phyloP scores from a whole-genome alignment of 1,284 basidiomycete species.

The Rhodotorula glutinis region DNA sequence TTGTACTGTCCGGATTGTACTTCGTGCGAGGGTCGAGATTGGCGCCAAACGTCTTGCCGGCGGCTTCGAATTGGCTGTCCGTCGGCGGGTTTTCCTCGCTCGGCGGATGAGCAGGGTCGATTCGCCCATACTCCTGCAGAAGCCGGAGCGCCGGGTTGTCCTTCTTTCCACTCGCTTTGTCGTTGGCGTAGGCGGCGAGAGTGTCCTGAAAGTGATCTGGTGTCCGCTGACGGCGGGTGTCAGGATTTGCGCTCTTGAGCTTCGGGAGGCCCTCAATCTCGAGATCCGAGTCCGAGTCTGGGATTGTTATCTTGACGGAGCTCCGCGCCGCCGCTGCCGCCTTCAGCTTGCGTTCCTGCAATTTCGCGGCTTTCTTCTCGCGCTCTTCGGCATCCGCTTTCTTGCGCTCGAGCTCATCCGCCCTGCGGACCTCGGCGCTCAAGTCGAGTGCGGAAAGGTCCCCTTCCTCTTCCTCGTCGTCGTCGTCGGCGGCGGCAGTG shows the following conservation, averaged over 20 bases:
- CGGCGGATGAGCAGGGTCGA: constrained; percentile 9
- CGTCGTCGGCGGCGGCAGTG: not conserved
- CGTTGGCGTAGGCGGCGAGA: not conserved
- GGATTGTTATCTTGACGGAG: not conserved
- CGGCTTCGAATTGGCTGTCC: constrained; percentile 27
- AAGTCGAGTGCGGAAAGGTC: constrained; percentile 11
- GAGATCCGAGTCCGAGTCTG: constrained; percentile 30
- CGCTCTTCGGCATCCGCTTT: not conserved
- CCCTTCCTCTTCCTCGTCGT: constrained; percentile 10
- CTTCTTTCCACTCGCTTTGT: not conserved
- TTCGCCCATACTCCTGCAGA: constrained; percentile 3
- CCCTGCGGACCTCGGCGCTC: not conserved
- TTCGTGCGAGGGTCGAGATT: constrained; percentile 18
- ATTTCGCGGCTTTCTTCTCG: not conserved
- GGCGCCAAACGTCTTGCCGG: constrained; percentile 23
- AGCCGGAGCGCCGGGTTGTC: constrained; percentile 1
- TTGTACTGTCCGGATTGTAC: not conserved
- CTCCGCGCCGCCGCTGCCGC: not conserved
- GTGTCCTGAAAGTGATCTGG: not conserved
- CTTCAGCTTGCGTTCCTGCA: not conserved
- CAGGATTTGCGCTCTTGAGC: not conserved
- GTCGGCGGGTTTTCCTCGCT: constrained; percentile 16
- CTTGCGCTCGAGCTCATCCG: not conserved
- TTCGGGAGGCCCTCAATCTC: constrained; percentile 20
- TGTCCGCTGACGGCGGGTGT: not conserved